Evolutionary conservation across 2,329 filamentous ascomycete species (phyloP).

Genomic region (Colletotrichum magnum): DNA sequence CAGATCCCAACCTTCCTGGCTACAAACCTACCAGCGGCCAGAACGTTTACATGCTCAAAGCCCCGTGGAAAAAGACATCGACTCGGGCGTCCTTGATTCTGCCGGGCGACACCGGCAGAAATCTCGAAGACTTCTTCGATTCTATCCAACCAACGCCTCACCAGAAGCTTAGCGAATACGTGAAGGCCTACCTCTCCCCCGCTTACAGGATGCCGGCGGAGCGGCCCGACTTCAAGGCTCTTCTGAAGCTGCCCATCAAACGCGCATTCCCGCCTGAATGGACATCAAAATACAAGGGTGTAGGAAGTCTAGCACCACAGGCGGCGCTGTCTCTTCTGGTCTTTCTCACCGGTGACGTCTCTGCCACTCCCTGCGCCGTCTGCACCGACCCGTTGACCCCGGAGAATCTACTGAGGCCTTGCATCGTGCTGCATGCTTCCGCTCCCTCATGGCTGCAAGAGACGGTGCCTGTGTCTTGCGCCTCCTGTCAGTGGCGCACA

Average conservation of each 20-base stretch:
- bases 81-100: no score
- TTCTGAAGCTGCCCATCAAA: slow-evolving; percentile 25
- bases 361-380: slow-evolving; percentile 4
- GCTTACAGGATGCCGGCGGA: slow-evolving; percentile 20
- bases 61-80: no score
- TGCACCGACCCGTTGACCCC: background rate
- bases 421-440: slow-evolving; percentile 45
- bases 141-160: background rate
- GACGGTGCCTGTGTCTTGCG: slow-evolving; percentile 46
- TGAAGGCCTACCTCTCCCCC: slow-evolving; percentile 1
- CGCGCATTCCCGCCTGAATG: slow-evolving; percentile 14
- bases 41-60: no score
- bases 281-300: slow-evolving; percentile 13
- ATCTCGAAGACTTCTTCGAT: no score
- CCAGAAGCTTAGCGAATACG: slow-evolving; percentile 6
- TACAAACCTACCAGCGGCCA: background rate
- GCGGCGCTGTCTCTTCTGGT: slow-evolving; percentile 31
- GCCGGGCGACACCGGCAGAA: no score
- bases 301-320: slow-evolving; percentile 7
- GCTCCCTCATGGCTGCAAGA: slow-evolving; percentile 42
- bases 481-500: slow-evolving; percentile 50
- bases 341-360: slow-evolving; percentile 31
- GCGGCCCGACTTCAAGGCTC: slow-evolving; percentile 29
- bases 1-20: background rate
- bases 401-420: slow-evolving; percentile 38